Evolutionary conservation across 441 rosid genomes (phyloP).

Genomic region (Erodium moschatum): DNA sequence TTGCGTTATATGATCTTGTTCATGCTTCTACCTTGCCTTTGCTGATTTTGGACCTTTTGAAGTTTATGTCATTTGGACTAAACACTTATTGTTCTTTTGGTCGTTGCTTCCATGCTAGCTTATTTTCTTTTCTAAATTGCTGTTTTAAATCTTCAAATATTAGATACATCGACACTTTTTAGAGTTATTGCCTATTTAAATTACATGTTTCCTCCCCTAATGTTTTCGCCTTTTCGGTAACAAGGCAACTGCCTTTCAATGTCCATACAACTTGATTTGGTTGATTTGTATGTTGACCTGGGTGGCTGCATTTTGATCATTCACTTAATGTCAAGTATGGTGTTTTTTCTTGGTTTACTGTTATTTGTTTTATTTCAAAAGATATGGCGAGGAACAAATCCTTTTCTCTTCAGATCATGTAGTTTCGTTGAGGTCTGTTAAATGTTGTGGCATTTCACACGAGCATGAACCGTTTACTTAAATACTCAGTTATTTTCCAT

Average conservation of each 20-base stretch:
- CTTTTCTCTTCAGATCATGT: not conserved
- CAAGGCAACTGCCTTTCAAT: not conserved
- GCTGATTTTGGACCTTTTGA: not conserved
- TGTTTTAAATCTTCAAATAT: not conserved
- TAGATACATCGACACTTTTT: not conserved
- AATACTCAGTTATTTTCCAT: not conserved
- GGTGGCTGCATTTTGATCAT: not conserved
- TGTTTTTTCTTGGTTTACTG: not conserved
- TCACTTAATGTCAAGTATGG: not conserved
- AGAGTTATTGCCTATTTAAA: not conserved
- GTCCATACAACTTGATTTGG: not conserved
- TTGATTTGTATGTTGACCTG: no score
- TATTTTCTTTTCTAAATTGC: no score
- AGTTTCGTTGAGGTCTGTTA: not conserved
- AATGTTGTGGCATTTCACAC: not conserved
- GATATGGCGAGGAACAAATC: not conserved
- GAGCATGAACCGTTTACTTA: not conserved
- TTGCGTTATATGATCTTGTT: not conserved
- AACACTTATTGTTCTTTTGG: not conserved
- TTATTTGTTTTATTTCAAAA: not conserved
- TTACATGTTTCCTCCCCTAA: no score
- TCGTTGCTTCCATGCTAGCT: not conserved
- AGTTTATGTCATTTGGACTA: not conserved
- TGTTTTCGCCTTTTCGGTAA: no score
- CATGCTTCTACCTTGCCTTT: not conserved